A percentile compares a stretch with the other conserved stretches of the same genome.
phyloP scores from a whole-genome alignment of 2,329 filamentous ascomycete genomes.

The Phaeosphaeriaceae sp. region DNA sequence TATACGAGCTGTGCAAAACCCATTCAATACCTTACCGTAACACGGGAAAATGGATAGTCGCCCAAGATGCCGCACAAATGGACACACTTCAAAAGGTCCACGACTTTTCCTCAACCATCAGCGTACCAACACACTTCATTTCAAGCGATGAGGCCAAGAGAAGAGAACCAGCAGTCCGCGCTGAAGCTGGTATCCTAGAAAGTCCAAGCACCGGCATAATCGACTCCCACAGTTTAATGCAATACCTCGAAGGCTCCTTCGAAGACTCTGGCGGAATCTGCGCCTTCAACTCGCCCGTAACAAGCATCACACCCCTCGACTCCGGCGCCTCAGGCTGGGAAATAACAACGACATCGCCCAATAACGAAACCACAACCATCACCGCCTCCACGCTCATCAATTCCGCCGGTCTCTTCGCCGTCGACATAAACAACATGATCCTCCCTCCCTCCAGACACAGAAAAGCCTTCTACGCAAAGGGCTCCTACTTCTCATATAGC shows the following conservation, averaged over 20 bases:
- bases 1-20: constrained; percentile 78
- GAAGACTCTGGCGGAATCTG: constrained; percentile 77
- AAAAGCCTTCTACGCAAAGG: constrained; percentile 84
- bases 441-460: constrained; percentile 63
- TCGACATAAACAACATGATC: constrained; percentile 81
- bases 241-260: constrained; percentile 76
- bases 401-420: constrained; percentile 80
- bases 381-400: constrained; percentile 82
- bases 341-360: constrained; percentile 58
- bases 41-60: constrained; percentile 94
- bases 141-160: constrained; percentile 63
- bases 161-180: constrained; percentile 77
- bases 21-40: constrained; percentile 73
- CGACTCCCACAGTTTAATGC: constrained; percentile 86
- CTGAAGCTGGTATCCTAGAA: constrained; percentile 77
- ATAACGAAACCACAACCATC: constrained; percentile 61
- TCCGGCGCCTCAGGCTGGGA: constrained; percentile 70
- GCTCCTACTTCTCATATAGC: constrained; percentile 89
- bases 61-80: constrained; percentile 76
- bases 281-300: constrained; percentile 72
- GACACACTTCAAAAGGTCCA: constrained; percentile 65
- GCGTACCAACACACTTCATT: constrained; percentile 77
- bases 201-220: constrained; percentile 87
- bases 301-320: constrained; percentile 61
- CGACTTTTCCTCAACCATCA: constrained; percentile 59